Conservation (phyloP, 129 eudicot species). For the Glebionis coronaria region DNA sequence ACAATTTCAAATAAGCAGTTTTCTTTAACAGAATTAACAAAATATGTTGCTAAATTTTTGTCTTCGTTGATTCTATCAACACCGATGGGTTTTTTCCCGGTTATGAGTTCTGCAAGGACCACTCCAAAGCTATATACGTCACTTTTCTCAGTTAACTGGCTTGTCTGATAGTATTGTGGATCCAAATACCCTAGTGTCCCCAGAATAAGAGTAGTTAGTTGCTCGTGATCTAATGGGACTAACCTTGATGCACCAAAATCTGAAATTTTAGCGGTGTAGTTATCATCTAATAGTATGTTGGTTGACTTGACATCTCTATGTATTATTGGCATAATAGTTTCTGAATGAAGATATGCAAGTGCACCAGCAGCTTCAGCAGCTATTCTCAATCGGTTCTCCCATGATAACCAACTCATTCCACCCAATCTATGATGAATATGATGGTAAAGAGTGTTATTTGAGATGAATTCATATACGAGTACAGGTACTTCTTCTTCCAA, state of each 20-base stretch:
- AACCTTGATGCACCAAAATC: slow-evolving; percentile 15
- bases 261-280: slow-evolving; percentile 13
- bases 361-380: slow-evolving; percentile 1
- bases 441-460: slow-evolving; percentile 4
- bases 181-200: slow-evolving; percentile 3
- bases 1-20: not conserved
- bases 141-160: slow-evolving; percentile 3
- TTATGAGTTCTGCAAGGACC: slow-evolving; percentile 14
- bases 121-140: slow-evolving; percentile 5
- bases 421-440: not conserved
- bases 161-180: not conserved
- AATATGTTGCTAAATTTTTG: slow-evolving; percentile 2
- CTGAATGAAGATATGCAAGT: slow-evolving; percentile 11
- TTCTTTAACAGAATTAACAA: not conserved
- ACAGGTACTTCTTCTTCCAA: not conserved
- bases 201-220: slow-evolving; percentile 2
- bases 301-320: slow-evolving; percentile 15
- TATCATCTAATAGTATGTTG: slow-evolving; percentile 11
- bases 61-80: not conserved
- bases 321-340: not conserved
- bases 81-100: not conserved
- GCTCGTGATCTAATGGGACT: slow-evolving; percentile 11
- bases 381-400: not conserved
- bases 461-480: not conserved
- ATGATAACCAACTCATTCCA: slow-evolving; percentile 7